Evolutionary conservation across 352 stramenopile species (phyloP).

Genomic region (Globisporangium parvum): DNA sequence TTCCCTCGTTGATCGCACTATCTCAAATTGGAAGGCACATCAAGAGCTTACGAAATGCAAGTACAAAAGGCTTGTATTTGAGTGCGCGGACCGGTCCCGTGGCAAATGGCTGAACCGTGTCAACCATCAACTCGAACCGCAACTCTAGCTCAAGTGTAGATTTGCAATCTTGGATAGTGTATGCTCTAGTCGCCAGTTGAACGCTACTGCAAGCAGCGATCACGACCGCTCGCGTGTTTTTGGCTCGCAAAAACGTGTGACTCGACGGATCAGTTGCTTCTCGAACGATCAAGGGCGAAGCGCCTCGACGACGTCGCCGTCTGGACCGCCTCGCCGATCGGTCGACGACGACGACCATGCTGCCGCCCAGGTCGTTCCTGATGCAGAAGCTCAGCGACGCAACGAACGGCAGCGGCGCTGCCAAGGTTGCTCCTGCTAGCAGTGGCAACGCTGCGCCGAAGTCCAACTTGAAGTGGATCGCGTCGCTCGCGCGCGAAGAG

Average conservation of each 20-base stretch:
- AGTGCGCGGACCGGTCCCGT: too few relatives aligned
- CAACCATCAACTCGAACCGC: too few relatives aligned
- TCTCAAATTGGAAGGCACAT: neutral
- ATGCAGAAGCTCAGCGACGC: conserved; percentile 55
- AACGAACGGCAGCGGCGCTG: conserved; percentile 13
- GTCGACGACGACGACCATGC: conserved; percentile 26
- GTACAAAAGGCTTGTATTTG: too few relatives aligned
- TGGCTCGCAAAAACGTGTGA: too few relatives aligned
- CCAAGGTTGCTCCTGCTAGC: neutral
- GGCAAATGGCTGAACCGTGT: too few relatives aligned
- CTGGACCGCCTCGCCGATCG: too few relatives aligned
- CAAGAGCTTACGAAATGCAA: neutral
- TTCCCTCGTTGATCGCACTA: neutral
- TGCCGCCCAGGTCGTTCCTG: conserved; percentile 62
- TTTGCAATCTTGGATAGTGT: too few relatives aligned
- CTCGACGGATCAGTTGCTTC: neutral
- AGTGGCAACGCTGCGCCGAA: conserved; percentile 4
- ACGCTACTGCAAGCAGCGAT: too few relatives aligned
- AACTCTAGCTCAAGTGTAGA: too few relatives aligned
- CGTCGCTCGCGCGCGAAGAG: conserved; percentile 63
- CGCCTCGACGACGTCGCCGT: neutral
- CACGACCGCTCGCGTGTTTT: too few relatives aligned
- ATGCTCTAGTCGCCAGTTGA: too few relatives aligned
- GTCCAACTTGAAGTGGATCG: conserved; percentile 64
- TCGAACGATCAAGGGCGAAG: neutral